Conservation (phyloP, 176 grass and related monocot species). For the Poa annua region DNA sequence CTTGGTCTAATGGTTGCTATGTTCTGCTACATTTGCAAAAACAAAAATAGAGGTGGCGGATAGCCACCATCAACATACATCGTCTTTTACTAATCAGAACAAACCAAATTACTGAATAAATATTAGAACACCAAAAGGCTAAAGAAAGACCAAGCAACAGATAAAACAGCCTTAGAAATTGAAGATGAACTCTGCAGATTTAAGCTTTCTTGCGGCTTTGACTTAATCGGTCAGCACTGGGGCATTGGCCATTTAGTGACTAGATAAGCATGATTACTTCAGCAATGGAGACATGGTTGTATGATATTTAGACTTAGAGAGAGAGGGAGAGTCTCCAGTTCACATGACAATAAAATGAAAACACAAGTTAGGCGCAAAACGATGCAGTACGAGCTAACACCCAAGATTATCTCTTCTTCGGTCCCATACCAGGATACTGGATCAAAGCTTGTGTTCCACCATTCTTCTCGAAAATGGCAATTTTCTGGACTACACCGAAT, state of each 20-base stretch:
- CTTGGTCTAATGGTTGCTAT: conserved; percentile 22
- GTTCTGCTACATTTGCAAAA: not conserved
- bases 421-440: conserved; percentile 81
- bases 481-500: conserved; percentile 93
- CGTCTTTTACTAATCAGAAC: not conserved
- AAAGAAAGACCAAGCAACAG: not conserved
- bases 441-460: conserved; percentile 91
- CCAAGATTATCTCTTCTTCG: conserved; percentile 11
- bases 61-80: not conserved
- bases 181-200: not conserved
- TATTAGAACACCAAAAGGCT: not conserved
- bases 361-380: conserved; percentile 9
- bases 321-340: not conserved
- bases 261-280: not conserved
- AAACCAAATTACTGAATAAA: not conserved
- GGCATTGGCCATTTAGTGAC: not conserved
- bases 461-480: conserved; percentile 98
- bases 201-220: not conserved
- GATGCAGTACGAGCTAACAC: conserved; percentile 8
- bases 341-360: conserved; percentile 12
- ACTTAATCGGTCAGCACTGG: not conserved
- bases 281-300: not conserved
- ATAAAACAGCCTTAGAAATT: not conserved
- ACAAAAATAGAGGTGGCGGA: not conserved
- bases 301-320: not conserved